These are phyloP conservation scores for Alternaria burnsii DNA, from an alignment of 2,329 filamentous ascomycete genomes.

Conservation along the genomic window DNA sequence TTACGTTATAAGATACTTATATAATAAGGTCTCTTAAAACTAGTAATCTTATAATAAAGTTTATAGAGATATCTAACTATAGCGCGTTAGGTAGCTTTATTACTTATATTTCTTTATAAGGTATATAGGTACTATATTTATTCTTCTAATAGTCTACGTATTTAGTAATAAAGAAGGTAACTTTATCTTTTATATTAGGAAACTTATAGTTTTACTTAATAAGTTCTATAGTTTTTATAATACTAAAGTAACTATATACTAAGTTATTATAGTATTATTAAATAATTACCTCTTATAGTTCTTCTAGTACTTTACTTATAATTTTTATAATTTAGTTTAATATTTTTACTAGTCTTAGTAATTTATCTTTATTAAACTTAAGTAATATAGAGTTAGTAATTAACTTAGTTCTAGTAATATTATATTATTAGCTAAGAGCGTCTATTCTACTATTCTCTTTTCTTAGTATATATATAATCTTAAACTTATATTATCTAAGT, in stretches of 20 bases:
- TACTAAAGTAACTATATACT: too few species aligned
- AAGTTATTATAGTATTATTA: too few species aligned
- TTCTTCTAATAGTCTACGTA: constrained; percentile 13
- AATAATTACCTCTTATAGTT: too few species aligned
- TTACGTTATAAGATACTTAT: constrained; percentile 2
- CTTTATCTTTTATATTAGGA: constrained; percentile 5
- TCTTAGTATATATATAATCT: constrained; percentile 2
- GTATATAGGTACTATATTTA: constrained; percentile 12
- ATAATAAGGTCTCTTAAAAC: constrained; percentile 1
- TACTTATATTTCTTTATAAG: constrained; percentile 14
- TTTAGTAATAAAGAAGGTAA: constrained; percentile 8
- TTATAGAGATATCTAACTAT: constrained; percentile 17
- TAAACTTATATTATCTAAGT: constrained; percentile 1
- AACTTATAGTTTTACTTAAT: constrained; percentile 12
- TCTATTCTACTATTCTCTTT: constrained; percentile 1
- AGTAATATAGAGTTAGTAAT: too few species aligned
- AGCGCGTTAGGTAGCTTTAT: constrained; percentile 8
- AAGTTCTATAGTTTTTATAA: too few species aligned
- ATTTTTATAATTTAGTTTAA: too few species aligned
- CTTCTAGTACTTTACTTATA: too few species aligned
- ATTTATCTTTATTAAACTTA: too few species aligned
- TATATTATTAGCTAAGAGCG: constrained; percentile 8
- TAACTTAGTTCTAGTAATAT: not conserved
- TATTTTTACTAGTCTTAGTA: too few species aligned
- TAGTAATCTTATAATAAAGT: constrained; percentile 14